Evolutionary conservation across 1,284 basidiomycete genomes (phyloP).

Genomic region (Singerocomus inundabilis): DNA sequence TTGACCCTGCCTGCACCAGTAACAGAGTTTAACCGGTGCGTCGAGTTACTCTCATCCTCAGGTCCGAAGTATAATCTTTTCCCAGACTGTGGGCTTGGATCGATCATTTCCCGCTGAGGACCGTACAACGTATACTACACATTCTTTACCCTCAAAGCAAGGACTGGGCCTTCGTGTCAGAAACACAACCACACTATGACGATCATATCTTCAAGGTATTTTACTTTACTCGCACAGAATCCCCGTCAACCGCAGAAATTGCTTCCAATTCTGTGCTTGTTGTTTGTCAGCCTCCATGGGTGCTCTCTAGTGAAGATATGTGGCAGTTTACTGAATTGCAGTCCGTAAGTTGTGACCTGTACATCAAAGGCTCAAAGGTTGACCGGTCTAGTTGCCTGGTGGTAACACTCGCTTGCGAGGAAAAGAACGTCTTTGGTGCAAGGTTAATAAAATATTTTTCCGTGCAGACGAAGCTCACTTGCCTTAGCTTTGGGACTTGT

Average conservation of each 20-base stretch:
- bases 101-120: constrained; percentile 41
- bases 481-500: constrained; percentile 45
- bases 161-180: constrained; percentile 33
- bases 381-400: constrained; percentile 26
- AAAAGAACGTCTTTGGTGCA: constrained; percentile 45
- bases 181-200: constrained; percentile 33
- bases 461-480: constrained; percentile 8
- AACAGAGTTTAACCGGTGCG: constrained; percentile 34
- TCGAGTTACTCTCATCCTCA: neutral
- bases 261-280: constrained; percentile 37
- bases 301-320: constrained; percentile 41
- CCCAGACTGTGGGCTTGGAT: constrained; percentile 42
- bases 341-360: constrained; percentile 29
- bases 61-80: neutral
- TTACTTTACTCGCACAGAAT: constrained; percentile 35
- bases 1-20: constrained; percentile 30
- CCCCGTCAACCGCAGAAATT: constrained; percentile 22
- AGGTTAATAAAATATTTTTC: constrained; percentile 32
- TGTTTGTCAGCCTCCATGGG: constrained; percentile 49
- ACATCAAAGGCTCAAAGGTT: neutral
- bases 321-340: constrained; percentile 37
- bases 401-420: constrained; percentile 30
- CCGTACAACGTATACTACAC: constrained; percentile 44
- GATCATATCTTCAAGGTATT: constrained; percentile 36
- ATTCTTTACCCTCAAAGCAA: constrained; percentile 37